phyloP scores from a whole-genome alignment of 1,139 yeast genomes.

The Yamadazyma sp. region DNA sequence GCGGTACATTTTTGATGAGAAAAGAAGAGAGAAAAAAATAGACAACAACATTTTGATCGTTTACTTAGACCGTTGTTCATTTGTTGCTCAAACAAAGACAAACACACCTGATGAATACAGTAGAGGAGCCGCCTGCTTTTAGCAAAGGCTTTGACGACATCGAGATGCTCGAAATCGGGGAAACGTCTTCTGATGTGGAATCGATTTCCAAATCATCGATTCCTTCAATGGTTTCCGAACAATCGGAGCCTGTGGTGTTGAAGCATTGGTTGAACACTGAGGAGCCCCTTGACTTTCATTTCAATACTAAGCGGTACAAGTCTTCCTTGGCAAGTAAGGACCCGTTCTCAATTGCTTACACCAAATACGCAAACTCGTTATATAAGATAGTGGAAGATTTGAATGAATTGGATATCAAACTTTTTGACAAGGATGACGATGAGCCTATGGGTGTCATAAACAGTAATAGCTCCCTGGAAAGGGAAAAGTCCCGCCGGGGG shows the following conservation, averaged over 20 bases:
- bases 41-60: neutral
- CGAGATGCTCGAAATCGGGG: conserved; percentile 49
- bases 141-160: conserved; percentile 34
- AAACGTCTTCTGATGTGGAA: conserved; percentile 34
- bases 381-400: conserved; percentile 37
- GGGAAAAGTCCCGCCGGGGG: conserved; percentile 9
- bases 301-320: conserved; percentile 27
- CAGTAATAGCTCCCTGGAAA: conserved; percentile 15
- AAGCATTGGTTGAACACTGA: conserved; percentile 39
- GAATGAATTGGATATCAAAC: conserved; percentile 15
- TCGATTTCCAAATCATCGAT: conserved; percentile 25
- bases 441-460: conserved; percentile 38
- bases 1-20: neutral
- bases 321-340: conserved; percentile 22
- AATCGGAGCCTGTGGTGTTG: conserved; percentile 21
- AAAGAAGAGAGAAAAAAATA: neutral
- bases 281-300: conserved; percentile 30
- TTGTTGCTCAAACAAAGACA: neutral
- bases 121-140: conserved; percentile 2
- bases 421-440: conserved; percentile 20
- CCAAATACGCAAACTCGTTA: conserved; percentile 30
- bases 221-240: conserved; percentile 14
- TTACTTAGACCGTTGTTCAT: neutral
- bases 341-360: conserved; percentile 22
- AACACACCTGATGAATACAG: neutral